These are phyloP conservation scores for Trifolium pratense DNA, from an alignment of 306 rosid genomes.

Conservation along the genomic window DNA sequence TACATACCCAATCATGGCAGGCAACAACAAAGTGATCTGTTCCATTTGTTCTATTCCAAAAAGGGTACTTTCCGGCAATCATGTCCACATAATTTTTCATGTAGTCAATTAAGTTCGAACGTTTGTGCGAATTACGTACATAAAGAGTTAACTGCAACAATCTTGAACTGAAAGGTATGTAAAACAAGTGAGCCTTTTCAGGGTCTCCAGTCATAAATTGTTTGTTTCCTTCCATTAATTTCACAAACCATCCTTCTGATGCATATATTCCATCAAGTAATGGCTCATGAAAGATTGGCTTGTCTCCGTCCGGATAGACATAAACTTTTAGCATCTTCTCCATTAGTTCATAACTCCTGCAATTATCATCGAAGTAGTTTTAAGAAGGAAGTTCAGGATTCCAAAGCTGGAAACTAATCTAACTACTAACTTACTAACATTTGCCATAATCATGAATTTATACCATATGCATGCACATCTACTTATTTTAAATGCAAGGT, in stretches of 20 bases:
- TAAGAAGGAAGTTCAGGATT: not conserved
- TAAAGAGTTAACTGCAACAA: slow-evolving; percentile 71
- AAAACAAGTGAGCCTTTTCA: slow-evolving; percentile 79
- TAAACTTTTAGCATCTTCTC: slow-evolving; percentile 80
- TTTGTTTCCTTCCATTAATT: slow-evolving; percentile 71
- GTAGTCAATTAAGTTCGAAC: slow-evolving; percentile 62
- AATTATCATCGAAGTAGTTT: not conserved
- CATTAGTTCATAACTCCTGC: slow-evolving; percentile 96
- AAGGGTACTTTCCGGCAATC: slow-evolving; percentile 71
- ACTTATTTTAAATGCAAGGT: too few species aligned
- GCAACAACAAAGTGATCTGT: slow-evolving; percentile 96
- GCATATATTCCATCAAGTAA: slow-evolving; percentile 84
- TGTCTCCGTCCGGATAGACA: slow-evolving; percentile 78
- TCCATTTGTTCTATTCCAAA: slow-evolving; percentile 90
- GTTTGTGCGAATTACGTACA: slow-evolving; percentile 71
- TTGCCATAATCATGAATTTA: not conserved
- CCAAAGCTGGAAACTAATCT: not conserved
- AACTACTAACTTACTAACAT: not conserved
- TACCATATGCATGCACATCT: not conserved
- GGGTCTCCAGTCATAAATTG: slow-evolving; percentile 69
- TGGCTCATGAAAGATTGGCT: slow-evolving; percentile 79
- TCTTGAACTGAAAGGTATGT: slow-evolving; percentile 95
- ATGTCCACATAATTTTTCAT: slow-evolving; percentile 63
- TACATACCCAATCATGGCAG: slow-evolving; percentile 98
- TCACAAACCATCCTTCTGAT: slow-evolving; percentile 99